Percentiles rank a stretch among this genome's conserved stretches.
phyloP scores from a whole-genome alignment of 768 basidiomycete species.

The Hebeloma cylindrosporum region DNA sequence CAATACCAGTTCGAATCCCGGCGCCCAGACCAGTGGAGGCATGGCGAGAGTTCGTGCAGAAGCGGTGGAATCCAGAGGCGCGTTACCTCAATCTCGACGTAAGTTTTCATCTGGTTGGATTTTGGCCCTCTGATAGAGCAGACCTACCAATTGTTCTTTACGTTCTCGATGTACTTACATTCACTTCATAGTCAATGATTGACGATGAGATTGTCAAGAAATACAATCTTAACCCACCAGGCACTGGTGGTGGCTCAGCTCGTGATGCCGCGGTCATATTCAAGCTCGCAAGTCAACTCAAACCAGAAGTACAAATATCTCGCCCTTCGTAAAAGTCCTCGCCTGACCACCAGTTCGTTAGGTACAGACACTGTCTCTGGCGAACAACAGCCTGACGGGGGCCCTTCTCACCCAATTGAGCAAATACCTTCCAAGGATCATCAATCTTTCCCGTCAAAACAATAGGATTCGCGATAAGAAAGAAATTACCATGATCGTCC shows the following conservation, averaged over 20 bases:
- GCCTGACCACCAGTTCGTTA: slow-evolving; percentile 26
- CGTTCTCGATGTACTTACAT: slow-evolving; percentile 18
- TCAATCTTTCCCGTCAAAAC: slow-evolving; percentile 77
- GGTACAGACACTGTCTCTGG: slow-evolving; percentile 83
- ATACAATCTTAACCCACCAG: slow-evolving; percentile 70
- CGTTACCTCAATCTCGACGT: slow-evolving; percentile 85
- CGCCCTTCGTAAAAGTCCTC: background rate
- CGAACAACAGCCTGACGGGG: slow-evolving; percentile 67
- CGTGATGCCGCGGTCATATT: slow-evolving; percentile 83
- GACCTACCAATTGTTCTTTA: slow-evolving; percentile 12
- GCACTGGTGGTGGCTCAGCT: slow-evolving; percentile 58
- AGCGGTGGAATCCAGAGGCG: slow-evolving; percentile 66
- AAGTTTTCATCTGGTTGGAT: slow-evolving; percentile 29
- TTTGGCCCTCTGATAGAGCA: slow-evolving; percentile 16
- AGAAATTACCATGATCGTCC: slow-evolving; percentile 67
- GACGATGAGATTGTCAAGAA: slow-evolving; percentile 77
- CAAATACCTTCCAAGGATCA: slow-evolving; percentile 76
- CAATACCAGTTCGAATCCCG: slow-evolving; percentile 23
- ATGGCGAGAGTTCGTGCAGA: slow-evolving; percentile 76
- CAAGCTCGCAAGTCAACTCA: slow-evolving; percentile 79
- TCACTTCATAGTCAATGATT: slow-evolving; percentile 59
- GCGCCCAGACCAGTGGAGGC: slow-evolving; percentile 51
- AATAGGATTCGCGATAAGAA: slow-evolving; percentile 70
- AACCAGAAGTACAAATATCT: slow-evolving; percentile 55
- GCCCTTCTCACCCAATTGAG: slow-evolving; percentile 58